Conservation (phyloP, 192 early-diverging fungal genomes). For the Chytriomyces hyalinus region DNA sequence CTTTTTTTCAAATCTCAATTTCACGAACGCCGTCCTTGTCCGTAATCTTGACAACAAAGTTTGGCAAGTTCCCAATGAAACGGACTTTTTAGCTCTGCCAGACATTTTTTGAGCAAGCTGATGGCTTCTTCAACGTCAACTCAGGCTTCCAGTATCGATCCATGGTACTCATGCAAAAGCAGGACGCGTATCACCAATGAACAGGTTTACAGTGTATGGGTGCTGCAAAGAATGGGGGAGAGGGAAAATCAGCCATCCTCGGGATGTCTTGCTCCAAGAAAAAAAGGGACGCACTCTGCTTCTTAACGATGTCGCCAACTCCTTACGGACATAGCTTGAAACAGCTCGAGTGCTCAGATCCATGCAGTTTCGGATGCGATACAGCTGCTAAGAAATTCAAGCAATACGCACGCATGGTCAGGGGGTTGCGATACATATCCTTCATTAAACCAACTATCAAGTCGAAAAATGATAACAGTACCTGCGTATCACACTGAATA, state of each 20-base stretch:
- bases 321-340: slow-evolving; percentile 82
- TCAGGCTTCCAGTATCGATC: slow-evolving; percentile 87
- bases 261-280: background rate
- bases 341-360: slow-evolving; percentile 78
- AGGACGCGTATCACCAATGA: slow-evolving; percentile 86
- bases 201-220: slow-evolving; percentile 85
- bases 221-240: slow-evolving; percentile 52
- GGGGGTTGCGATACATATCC: no score
- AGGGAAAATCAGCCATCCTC: no score
- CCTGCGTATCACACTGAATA: slow-evolving; percentile 87
- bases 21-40: slow-evolving; percentile 80
- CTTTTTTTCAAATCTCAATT: slow-evolving; percentile 12
- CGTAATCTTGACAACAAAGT: slow-evolving; percentile 84
- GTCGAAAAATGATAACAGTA: slow-evolving; percentile 51
- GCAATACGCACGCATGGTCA: no score
- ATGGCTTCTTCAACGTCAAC: slow-evolving; percentile 82
- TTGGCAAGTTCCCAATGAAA: slow-evolving; percentile 82
- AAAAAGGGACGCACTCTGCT: slow-evolving; percentile 54
- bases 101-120: slow-evolving; percentile 78
- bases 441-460: background rate
- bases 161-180: slow-evolving; percentile 88
- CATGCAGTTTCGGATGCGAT: slow-evolving; percentile 64
- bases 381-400: background rate
- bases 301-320: slow-evolving; percentile 85
- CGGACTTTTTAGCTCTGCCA: slow-evolving; percentile 82